Evolutionary conservation across 805 yeast genomes (phyloP), one percentile per base, ranked within the genome.

Genomic region (Candida saitoana): DNA sequence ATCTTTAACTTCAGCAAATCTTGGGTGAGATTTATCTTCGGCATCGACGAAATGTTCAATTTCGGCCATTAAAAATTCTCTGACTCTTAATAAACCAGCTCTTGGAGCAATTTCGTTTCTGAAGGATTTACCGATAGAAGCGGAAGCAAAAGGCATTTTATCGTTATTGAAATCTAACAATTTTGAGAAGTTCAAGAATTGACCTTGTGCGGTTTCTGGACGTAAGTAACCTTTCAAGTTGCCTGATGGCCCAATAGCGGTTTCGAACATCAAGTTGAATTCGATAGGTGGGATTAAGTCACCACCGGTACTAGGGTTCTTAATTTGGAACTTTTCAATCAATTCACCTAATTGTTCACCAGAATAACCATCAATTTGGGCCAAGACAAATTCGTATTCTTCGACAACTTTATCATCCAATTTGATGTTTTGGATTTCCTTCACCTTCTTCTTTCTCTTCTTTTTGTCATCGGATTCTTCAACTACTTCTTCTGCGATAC

Each of bases 201-300:
- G 99, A 60, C 99, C 99, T 76, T 93, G 99, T 18, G 99, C 99
- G 49, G 99, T 93, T 74, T 93, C 99, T 47, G 99, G 99, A 69
- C 99, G 83, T 61, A 93, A 71, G 70, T 79, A 93, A 52, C 99
- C 99, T 74, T 87, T 90, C 64, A 90, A 71, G 63, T 84, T 88
- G 59, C 99, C 99, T 41, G 97, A 87, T 47, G 99, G 99, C 42
- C 99, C 99, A 64, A 93, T 95, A 44, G 96, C 96, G 45, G 99
- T 93, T 71, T 91, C 98, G 63, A 93, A 93, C 99, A 93, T 93
- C 65, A 93, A 80, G 74, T 93, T 93, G 80, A 93, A 93, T 66
- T 90, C 97, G 56, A 74, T 80, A 52, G 99, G 99, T 35, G 84
- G 84, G 65, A 88, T 95, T 56, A 93, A 77, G 40, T 79, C 73